Conservation (phyloP, 495 filamentous ascomycete genomes). For the Hyaloscypha variabilis region DNA sequence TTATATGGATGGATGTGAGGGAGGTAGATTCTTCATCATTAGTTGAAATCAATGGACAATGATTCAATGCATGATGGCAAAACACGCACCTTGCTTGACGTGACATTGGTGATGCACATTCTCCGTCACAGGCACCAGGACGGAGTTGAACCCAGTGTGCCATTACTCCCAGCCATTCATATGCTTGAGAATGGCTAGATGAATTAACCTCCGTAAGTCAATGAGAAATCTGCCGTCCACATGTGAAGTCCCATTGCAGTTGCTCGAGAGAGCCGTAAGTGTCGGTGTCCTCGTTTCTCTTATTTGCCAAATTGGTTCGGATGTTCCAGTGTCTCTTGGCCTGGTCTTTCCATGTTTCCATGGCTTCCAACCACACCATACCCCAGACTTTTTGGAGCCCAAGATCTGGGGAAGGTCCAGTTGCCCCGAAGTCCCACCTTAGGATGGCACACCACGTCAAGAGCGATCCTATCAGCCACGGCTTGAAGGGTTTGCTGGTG, state of each 20-base stretch:
- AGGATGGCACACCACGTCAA: neutral
- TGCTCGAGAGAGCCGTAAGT: neutral
- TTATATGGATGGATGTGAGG: slow-evolving; percentile 15
- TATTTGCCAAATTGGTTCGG: neutral
- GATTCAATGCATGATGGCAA: slow-evolving; percentile 4
- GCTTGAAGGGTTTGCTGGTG: slow-evolving; percentile 3
- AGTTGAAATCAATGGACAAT: slow-evolving; percentile 3
- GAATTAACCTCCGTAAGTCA: neutral
- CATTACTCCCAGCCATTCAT: neutral
- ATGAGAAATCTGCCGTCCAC: neutral
- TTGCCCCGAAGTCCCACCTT: neutral
- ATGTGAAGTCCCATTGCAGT: neutral
- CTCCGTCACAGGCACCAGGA: neutral
- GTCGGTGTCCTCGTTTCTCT: neutral
- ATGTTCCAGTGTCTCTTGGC: neutral
- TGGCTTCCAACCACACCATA: neutral
- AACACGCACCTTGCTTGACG: neutral
- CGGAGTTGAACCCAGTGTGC: neutral
- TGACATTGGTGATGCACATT: neutral
- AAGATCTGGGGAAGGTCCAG: slow-evolving; percentile 5
- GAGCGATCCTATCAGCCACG: slow-evolving; percentile 7
- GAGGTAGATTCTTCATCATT: neutral
- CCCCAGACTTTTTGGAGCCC: neutral
- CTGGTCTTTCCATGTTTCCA: neutral
- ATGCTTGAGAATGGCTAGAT: neutral